These are phyloP conservation scores for Obelidium mucronatum DNA, from an alignment of 192 early-diverging fungal species.

Conservation along the genomic window DNA sequence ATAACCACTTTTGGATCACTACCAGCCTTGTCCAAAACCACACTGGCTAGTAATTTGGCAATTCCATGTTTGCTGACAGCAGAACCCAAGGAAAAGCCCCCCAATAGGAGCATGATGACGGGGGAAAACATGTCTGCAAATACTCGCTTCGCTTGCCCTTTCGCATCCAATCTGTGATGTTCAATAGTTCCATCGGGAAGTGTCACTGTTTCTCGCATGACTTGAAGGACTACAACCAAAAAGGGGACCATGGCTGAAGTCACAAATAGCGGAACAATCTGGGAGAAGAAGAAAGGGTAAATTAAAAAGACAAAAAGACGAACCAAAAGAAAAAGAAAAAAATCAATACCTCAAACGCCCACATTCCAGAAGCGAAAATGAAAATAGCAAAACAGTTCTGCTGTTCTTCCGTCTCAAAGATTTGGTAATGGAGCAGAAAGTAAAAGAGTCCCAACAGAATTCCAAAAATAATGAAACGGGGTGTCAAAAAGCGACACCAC, in stretches of 20 bases:
- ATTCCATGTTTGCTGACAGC: slow-evolving; percentile 96
- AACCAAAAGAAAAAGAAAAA: not conserved
- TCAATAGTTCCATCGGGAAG: slow-evolving; percentile 45
- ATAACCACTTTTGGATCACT: slow-evolving; percentile 82
- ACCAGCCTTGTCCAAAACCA: slow-evolving; percentile 91
- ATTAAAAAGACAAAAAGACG: no score
- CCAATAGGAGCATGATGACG: slow-evolving; percentile 94
- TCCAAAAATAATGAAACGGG: slow-evolving; percentile 7
- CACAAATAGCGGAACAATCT: slow-evolving; percentile 91
- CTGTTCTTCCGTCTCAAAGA: slow-evolving; percentile 79
- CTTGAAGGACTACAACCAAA: slow-evolving; percentile 82
- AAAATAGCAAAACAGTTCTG: slow-evolving; percentile 93
- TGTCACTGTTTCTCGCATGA: slow-evolving; percentile 70
- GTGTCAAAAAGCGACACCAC: slow-evolving; percentile 10
- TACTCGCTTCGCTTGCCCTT: slow-evolving; percentile 81
- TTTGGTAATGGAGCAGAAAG: slow-evolving; percentile 58
- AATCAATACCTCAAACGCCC: slow-evolving; percentile 85
- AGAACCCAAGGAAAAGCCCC: slow-evolving; percentile 93
- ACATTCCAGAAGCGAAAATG: slow-evolving; percentile 86
- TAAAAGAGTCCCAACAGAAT: slow-evolving; percentile 68
- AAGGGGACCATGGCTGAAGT: slow-evolving; percentile 90
- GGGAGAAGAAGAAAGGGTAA: not conserved
- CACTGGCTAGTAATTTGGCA: slow-evolving; percentile 88
- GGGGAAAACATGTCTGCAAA: slow-evolving; percentile 95
- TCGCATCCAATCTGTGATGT: slow-evolving; percentile 68